Percentiles rank a stretch among this genome's conserved stretches.
Conservation (phyloP, 176 grass and related monocot species). For the Zizania latifolia region DNA sequence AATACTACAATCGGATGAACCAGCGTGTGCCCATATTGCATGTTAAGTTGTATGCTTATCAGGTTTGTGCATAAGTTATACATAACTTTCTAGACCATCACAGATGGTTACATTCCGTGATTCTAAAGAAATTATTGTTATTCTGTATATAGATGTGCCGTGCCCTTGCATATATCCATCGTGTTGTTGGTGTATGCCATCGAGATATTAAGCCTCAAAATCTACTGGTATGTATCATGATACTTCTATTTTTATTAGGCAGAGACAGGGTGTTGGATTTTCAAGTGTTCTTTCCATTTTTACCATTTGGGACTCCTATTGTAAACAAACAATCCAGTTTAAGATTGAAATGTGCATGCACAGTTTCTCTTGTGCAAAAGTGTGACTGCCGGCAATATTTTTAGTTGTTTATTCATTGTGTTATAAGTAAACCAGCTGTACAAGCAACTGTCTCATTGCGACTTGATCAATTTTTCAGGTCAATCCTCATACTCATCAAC, state of each 20-base stretch:
- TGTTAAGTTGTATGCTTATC: slow-evolving; percentile 79
- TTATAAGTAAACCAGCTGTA: background rate
- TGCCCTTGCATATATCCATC: slow-evolving; percentile 80
- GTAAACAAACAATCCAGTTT: background rate
- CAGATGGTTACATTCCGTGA: background rate
- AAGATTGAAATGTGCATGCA: background rate
- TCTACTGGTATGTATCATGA: slow-evolving; percentile 63
- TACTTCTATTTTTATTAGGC: background rate
- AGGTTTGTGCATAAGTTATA: slow-evolving; percentile 47
- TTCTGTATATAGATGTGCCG: slow-evolving; percentile 69
- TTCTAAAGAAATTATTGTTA: slow-evolving; percentile 12
- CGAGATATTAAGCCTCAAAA: slow-evolving; percentile 98
- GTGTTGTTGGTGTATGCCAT: slow-evolving; percentile 84
- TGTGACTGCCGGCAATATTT: background rate
- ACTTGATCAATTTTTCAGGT: slow-evolving; percentile 47
- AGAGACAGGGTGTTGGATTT: background rate
- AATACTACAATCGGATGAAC: slow-evolving; percentile 76
- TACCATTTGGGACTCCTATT: slow-evolving; percentile 2
- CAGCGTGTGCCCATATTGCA: slow-evolving; percentile 75
- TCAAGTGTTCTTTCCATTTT: background rate
- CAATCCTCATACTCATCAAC: slow-evolving; percentile 86
- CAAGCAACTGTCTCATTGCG: background rate
- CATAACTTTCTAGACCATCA: background rate
- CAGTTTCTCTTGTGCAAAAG: slow-evolving; percentile 11
- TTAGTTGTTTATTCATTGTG: background rate